These are phyloP conservation scores for Schrenkiella parvula DNA, from an alignment of 345 rosid genomes.

Conservation along the genomic window DNA sequence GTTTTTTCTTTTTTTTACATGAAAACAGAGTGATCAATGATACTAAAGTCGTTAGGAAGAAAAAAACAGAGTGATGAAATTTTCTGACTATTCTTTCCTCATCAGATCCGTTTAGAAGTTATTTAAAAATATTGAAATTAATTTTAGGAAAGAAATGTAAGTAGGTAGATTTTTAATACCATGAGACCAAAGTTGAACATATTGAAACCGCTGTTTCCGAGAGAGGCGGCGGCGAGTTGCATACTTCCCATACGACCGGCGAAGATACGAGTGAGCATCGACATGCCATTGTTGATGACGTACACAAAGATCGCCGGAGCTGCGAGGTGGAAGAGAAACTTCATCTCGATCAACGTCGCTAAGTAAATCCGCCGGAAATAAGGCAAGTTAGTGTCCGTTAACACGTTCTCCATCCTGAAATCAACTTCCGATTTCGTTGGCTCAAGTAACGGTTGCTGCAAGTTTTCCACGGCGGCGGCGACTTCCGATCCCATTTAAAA, in stretches of 20 bases:
- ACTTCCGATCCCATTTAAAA: constrained; percentile 24
- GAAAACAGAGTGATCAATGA: too few species aligned
- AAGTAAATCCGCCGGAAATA: constrained; percentile 28
- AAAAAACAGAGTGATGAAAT: too few species aligned
- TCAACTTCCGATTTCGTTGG: constrained; percentile 30
- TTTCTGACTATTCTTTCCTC: too few species aligned
- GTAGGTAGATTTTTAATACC: constrained; percentile 33
- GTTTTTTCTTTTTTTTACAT: too few species aligned
- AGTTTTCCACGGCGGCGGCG: constrained; percentile 5
- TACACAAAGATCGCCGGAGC: constrained; percentile 57
- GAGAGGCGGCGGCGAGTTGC: constrained; percentile 59
- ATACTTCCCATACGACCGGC: constrained; percentile 66
- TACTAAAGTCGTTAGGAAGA: too few species aligned
- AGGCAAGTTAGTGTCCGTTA: constrained; percentile 35
- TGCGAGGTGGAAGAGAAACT: constrained; percentile 41
- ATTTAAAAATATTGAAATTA: not conserved
- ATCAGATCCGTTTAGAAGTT: too few species aligned
- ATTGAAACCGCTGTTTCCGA: constrained; percentile 57
- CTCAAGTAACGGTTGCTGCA: constrained; percentile 30
- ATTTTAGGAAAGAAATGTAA: not conserved
- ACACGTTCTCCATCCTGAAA: constrained; percentile 45
- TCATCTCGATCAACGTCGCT: constrained; percentile 55
- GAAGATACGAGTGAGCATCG: constrained; percentile 56
- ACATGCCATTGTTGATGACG: constrained; percentile 47
- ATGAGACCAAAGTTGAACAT: constrained; percentile 46